A percentile compares a stretch with the other conserved stretches of the same genome.
Conservation (phyloP, 805 yeast genomes). For the Candida namnaoensis region DNA sequence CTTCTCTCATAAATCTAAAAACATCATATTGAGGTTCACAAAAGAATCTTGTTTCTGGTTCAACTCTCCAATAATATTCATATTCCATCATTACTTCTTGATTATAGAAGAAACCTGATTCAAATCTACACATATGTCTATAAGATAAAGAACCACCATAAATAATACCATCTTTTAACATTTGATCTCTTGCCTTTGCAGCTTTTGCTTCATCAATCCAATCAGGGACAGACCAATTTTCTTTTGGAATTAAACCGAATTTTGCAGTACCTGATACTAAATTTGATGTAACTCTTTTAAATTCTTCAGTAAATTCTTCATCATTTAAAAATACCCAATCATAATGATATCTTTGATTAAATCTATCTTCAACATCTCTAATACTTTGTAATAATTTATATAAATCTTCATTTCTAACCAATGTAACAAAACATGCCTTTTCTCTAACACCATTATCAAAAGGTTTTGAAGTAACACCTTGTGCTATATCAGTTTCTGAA, state of each 20-base stretch:
- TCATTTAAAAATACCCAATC: constrained; percentile 76
- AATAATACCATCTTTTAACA: constrained; percentile 31
- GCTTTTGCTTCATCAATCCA: constrained; percentile 46
- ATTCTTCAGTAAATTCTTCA: constrained; percentile 43
- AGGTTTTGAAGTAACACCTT: background rate
- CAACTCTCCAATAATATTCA: constrained; percentile 68
- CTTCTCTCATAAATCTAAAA: constrained; percentile 46
- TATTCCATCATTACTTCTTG: constrained; percentile 49
- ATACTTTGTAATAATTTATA: constrained; percentile 45
- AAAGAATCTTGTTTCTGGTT: constrained; percentile 47
- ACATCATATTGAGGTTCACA: constrained; percentile 61
- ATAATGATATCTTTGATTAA: constrained; percentile 50
- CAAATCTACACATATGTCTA: constrained; percentile 49
- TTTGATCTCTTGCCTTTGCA: constrained; percentile 26
- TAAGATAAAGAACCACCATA: constrained; percentile 53
- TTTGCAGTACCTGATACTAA: constrained; percentile 47
- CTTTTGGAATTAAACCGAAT: constrained; percentile 47
- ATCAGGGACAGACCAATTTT: constrained; percentile 61
- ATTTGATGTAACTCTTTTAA: constrained; percentile 32
- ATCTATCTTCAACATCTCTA: constrained; percentile 51
- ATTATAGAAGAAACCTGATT: constrained; percentile 44
- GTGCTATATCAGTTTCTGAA: background rate
- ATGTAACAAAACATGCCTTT: constrained; percentile 40
- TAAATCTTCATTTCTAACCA: constrained; percentile 58
- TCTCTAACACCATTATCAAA: constrained; percentile 25